These are phyloP conservation scores for Xylariaceae sp. DNA, from an alignment of 2,329 filamentous ascomycete genomes.

Conservation along the genomic window DNA sequence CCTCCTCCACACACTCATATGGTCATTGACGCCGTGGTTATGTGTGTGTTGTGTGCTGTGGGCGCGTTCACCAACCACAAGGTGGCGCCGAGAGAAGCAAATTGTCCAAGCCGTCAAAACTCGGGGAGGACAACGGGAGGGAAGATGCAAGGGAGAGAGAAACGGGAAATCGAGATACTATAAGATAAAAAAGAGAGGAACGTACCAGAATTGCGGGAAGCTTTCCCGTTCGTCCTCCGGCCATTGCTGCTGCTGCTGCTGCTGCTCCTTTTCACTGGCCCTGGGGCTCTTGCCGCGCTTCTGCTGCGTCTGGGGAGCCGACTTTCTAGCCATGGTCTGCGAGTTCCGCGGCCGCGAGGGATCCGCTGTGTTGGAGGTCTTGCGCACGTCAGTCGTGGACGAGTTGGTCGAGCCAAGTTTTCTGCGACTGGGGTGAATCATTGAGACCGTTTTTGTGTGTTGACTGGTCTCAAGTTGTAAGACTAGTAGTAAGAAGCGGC, in stretches of 20 bases:
- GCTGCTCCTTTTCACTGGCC: conserved; percentile 29
- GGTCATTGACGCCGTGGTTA: conserved; percentile 3
- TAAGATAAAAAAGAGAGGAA: conserved; percentile 21
- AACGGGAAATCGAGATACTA: neutral
- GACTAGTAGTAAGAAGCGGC: conserved; percentile 7
- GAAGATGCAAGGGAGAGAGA: conserved; percentile 7
- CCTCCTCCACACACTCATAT: conserved; percentile 1
- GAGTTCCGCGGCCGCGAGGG: conserved; percentile 46
- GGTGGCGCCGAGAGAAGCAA: conserved; percentile 20
- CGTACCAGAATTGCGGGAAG: conserved; percentile 62
- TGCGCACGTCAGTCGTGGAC: conserved; percentile 52
- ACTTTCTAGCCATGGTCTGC: conserved; percentile 40
- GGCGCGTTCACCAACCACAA: conserved; percentile 20
- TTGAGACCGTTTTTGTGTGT: conserved; percentile 28
- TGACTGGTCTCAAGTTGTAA: conserved; percentile 22
- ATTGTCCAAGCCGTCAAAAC: neutral
- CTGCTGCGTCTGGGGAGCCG: conserved; percentile 36
- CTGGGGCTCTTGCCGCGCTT: conserved; percentile 48
- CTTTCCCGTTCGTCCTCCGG: conserved; percentile 56
- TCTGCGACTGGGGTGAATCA: conserved; percentile 51
- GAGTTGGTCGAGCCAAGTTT: conserved; percentile 52
- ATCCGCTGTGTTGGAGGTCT: conserved; percentile 43
- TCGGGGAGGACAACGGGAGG: conserved; percentile 10
- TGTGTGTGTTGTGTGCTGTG: conserved; percentile 1
- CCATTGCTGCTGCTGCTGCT: conserved; percentile 44